A percentile compares a stretch with the other conserved stretches of the same genome.
Evolutionary conservation across 2,329 filamentous ascomycete species (phyloP).

Genomic region (Ophiostoma novo-ulmi): DNA sequence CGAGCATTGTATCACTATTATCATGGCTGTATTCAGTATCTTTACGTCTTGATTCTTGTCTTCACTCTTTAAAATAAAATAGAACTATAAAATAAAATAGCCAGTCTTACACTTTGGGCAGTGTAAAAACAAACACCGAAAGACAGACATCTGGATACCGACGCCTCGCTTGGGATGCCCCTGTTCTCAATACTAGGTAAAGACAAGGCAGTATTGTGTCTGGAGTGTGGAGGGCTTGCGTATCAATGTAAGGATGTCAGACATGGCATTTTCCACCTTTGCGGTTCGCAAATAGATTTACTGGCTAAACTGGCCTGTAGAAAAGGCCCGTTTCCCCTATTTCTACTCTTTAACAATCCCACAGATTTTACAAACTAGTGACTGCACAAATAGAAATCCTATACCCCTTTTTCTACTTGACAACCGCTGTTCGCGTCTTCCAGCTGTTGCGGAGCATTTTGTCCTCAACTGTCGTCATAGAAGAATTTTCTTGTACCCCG

Average conservation of each 20-base stretch:
- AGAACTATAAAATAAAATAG: too few relatives aligned
- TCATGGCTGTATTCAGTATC: too few relatives aligned
- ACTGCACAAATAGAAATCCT: background rate
- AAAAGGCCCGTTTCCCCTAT: constrained; percentile 9
- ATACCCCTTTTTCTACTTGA: constrained; percentile 1
- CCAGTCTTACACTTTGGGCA: background rate
- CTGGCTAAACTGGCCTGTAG: background rate
- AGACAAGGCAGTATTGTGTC: background rate
- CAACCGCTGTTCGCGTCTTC: background rate
- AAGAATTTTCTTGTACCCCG: background rate
- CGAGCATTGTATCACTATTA: too few relatives aligned
- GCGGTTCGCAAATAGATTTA: background rate
- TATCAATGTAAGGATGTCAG: background rate
- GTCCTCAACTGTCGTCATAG: constrained; percentile 6
- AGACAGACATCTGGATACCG: background rate
- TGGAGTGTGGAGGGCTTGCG: background rate
- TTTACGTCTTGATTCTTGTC: too few relatives aligned
- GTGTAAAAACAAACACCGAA: background rate
- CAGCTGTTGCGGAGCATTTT: background rate
- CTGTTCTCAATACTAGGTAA: background rate
- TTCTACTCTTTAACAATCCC: background rate
- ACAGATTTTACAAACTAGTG: background rate
- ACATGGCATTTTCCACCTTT: constrained; percentile 3
- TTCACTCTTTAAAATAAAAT: too few relatives aligned
- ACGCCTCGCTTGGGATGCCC: background rate